Conservation (phyloP, 1,139 yeast genomes). For the Yamadazyma sp. region DNA sequence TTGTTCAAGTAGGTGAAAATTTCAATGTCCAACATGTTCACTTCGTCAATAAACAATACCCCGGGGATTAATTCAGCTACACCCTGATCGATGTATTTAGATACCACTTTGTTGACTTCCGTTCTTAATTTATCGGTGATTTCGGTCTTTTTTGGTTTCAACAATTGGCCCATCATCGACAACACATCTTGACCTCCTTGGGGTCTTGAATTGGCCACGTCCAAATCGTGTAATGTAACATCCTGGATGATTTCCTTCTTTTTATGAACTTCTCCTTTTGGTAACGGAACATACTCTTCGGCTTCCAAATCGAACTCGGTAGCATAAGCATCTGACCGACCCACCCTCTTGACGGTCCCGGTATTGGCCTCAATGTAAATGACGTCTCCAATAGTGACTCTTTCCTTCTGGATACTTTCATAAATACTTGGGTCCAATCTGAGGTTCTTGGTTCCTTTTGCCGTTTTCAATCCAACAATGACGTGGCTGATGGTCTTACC, state of each 20-base stretch:
- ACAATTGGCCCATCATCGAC: constrained; percentile 97
- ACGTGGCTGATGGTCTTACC: constrained; percentile 97
- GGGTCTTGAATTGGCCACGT: constrained; percentile 94
- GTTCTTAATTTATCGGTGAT: constrained; percentile 91
- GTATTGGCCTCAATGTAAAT: constrained; percentile 96
- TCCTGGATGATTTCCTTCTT: constrained; percentile 98
- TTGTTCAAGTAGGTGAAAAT: constrained; percentile 91
- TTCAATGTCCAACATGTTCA: constrained; percentile 95
- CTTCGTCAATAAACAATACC: constrained; percentile 95
- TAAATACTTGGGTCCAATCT: constrained; percentile 94
- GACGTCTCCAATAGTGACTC: constrained; percentile 93
- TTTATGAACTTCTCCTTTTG: constrained; percentile 98
- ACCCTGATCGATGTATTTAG: constrained; percentile 95
- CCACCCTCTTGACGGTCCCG: constrained; percentile 96
- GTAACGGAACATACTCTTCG: constrained; percentile 96
- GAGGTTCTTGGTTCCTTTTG: constrained; percentile 91
- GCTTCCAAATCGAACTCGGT: constrained; percentile 98
- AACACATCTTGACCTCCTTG: constrained; percentile 99
- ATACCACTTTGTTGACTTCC: constrained; percentile 94
- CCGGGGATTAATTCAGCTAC: constrained; percentile 98
- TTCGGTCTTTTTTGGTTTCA: constrained; percentile 97
- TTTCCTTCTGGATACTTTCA: constrained; percentile 93
- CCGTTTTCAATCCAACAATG: constrained; percentile 89
- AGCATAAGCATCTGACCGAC: constrained; percentile 97
- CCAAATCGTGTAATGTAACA: constrained; percentile 93